These are phyloP conservation scores for Hypoxylon sp. DNA, from an alignment of 2,329 filamentous ascomycete genomes.

Conservation along the genomic window DNA sequence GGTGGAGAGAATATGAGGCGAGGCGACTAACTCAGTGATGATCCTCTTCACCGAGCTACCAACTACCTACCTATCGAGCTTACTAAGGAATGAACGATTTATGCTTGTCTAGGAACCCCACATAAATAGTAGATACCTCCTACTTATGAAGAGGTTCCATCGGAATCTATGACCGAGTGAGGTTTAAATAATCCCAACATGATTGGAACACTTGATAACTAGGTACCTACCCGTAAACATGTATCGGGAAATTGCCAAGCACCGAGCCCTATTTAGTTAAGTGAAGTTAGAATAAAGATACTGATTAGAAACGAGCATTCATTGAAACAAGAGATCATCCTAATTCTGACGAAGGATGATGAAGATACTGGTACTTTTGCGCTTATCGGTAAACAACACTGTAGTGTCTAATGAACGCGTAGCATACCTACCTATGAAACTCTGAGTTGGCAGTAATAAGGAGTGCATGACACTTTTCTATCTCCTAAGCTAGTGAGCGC, in stretches of 20 bases:
- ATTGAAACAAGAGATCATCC: neutral
- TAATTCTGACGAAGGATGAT: neutral
- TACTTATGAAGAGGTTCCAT: conserved; percentile 1
- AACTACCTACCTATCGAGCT: neutral
- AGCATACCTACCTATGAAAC: neutral
- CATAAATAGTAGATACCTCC: conserved; percentile 6
- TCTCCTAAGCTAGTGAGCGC: neutral
- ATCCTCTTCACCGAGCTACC: conserved; percentile 38
- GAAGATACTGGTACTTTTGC: neutral
- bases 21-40: conserved; percentile 9
- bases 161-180: conserved; percentile 15
- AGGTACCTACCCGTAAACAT: neutral
- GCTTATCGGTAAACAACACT: conserved; percentile 13
- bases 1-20: conserved; percentile 9
- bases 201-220: conserved; percentile 12
- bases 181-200: neutral
- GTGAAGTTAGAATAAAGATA: neutral
- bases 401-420: neutral
- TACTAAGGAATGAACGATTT: conserved; percentile 7
- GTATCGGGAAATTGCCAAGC: conserved; percentile 4
- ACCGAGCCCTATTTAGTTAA: conserved; percentile 5
- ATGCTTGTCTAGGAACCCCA: conserved; percentile 12
- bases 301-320: neutral
- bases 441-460: neutral
- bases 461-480: conserved; percentile 1